Evolutionary conservation across 495 filamentous ascomycete genomes (phyloP), one percentile per base, ranked within the genome.

Genomic region (Aspergillus ellipticus): DNA sequence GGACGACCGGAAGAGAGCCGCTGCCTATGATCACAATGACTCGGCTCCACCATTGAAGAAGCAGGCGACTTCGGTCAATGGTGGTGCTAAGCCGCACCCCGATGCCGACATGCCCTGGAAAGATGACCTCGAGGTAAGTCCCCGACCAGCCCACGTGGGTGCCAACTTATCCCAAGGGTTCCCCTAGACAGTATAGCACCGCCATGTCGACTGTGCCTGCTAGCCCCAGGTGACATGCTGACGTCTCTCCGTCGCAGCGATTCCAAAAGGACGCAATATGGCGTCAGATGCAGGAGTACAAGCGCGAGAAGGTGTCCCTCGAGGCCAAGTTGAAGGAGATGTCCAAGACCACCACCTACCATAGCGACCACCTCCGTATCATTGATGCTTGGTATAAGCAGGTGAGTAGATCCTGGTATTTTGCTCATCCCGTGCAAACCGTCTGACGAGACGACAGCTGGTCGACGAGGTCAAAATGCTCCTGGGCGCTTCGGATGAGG

Each of bases 251-350:
- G 50, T 59, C 51, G 69, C 68, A 98, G 94, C 84, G 87, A 61
- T 97, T 90, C 66, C 91, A 96, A 76, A 98, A 98, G 71, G 94
- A 96, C 79, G 94, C 94, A 55, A 97, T 98, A 66, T 86, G 89
- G 67, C 89, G 94, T 26, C 93, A 97, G 66, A 96, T 98, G 93
- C 86, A 88, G 62, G 95, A 97, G 69, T 96, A 92, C 68, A 97
- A 96, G 71, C 82, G 95, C 46, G 90, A 97, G 65, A 90, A 89
- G 68, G 77, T 77, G 29, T 85, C 83, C 16, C 70, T 96, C 45
- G 93, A 97, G 71, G 69, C 78, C 37, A 87, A 86, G 61, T 71
- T 94, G 49, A 85, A 82, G 58, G 87, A 93, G 51, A 76, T 91
- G 55, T 79, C 86, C 42, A 92, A 94, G 68, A 80, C 81, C 54